A percentile compares a stretch with the other conserved stretches of the same genome.
Conservation (phyloP, 2,329 filamentous ascomycete genomes). For the Aureobasidium sp. region DNA sequence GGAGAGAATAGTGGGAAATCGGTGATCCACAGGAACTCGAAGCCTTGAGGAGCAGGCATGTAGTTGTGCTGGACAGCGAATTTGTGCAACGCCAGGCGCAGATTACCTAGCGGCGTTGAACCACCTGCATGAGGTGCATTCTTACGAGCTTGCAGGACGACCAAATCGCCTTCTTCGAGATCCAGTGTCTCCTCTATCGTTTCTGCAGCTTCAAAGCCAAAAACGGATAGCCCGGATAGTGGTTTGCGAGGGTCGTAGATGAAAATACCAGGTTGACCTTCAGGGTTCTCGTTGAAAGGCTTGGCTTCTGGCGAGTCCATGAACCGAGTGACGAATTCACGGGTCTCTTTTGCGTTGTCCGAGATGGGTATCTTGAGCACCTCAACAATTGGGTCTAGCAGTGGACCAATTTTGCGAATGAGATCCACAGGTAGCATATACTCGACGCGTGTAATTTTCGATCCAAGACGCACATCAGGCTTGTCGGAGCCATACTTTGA, state of each 20-base stretch:
- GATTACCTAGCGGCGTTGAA: conserved; percentile 63
- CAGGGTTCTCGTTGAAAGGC: conserved; percentile 58
- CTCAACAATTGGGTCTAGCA: conserved; percentile 66
- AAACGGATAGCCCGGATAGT: conserved; percentile 65
- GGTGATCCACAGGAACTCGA: conserved; percentile 74
- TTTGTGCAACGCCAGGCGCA: conserved; percentile 65
- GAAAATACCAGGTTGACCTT: conserved; percentile 75
- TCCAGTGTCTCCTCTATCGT: conserved; percentile 47
- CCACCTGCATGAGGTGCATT: conserved; percentile 61
- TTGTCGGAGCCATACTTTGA: conserved; percentile 79
- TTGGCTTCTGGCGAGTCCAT: conserved; percentile 58
- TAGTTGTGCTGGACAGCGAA: conserved; percentile 58
- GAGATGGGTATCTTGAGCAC: conserved; percentile 60
- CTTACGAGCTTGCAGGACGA: conserved; percentile 73
- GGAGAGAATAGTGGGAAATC: conserved; percentile 92
- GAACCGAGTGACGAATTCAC: conserved; percentile 60
- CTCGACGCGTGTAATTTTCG: conserved; percentile 54
- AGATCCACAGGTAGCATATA: conserved; percentile 58
- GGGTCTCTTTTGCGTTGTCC: conserved; percentile 47
- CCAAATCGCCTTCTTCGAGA: conserved; percentile 65
- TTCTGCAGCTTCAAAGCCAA: conserved; percentile 66
- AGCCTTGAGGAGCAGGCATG: conserved; percentile 46
- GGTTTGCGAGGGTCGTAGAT: conserved; percentile 68
- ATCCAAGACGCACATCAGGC: conserved; percentile 73
- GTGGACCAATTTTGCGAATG: conserved; percentile 64